phyloP scores from a whole-genome alignment of 106 monocot species.

The Dactylorhiza incarnata region DNA sequence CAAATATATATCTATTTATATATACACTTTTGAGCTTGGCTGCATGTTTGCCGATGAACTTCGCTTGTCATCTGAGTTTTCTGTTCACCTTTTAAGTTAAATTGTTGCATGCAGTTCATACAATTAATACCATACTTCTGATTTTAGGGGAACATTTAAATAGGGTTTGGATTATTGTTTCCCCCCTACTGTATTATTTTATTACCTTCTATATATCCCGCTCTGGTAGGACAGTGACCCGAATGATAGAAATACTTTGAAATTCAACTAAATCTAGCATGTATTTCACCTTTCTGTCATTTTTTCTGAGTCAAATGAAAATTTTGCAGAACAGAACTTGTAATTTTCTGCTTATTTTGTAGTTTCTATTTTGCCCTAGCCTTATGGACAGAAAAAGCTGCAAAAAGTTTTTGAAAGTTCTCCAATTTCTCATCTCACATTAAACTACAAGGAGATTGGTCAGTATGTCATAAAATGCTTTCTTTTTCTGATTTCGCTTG shows the following conservation, averaged over 20 bases:
- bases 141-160: not conserved
- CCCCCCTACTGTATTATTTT: not conserved
- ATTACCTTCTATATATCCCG: not conserved
- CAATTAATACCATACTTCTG: not conserved
- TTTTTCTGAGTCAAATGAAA: not conserved
- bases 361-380: not conserved
- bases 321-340: not conserved
- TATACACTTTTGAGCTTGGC: not conserved
- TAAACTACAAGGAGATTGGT: not conserved
- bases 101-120: not conserved
- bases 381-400: not conserved
- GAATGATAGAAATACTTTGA: no score
- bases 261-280: conserved; percentile 1
- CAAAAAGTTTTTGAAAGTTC: not conserved
- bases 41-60: not conserved
- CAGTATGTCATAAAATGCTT: not conserved
- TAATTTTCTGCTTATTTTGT: not conserved
- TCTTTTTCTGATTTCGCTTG: not conserved
- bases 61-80: not conserved
- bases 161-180: not conserved
- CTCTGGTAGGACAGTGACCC: not conserved
- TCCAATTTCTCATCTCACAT: not conserved
- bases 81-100: not conserved
- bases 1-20: not conserved
- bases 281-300: not conserved